Conservation (phyloP, 176 grass and related monocot species). For the Paspalum notatum region DNA sequence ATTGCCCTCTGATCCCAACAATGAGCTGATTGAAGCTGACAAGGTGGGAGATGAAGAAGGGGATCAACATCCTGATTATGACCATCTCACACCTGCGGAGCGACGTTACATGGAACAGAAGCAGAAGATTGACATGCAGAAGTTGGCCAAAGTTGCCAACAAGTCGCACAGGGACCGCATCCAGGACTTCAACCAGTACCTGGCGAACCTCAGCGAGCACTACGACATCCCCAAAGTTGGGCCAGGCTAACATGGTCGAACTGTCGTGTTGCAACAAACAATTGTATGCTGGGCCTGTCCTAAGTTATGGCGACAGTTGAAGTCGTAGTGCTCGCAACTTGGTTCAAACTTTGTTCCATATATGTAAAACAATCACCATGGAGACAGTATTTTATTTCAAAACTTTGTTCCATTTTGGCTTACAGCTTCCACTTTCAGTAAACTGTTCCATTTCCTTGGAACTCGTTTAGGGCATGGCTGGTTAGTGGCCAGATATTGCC, state of each 20-base stretch:
- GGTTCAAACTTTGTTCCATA: too few species aligned
- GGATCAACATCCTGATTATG: conserved; percentile 36
- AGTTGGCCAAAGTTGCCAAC: conserved; percentile 69
- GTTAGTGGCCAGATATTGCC: too few species aligned
- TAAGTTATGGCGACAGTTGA: too few species aligned
- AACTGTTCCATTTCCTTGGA: too few species aligned
- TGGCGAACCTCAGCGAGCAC: conserved; percentile 91
- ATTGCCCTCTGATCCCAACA: conserved; percentile 42
- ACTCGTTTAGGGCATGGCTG: too few species aligned
- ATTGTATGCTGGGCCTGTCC: neutral
- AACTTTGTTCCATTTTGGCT: too few species aligned
- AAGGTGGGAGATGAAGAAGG: conserved; percentile 59
- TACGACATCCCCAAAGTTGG: conserved; percentile 92
- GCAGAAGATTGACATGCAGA: conserved; percentile 65
- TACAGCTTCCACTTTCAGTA: too few species aligned
- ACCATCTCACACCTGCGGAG: conserved; percentile 73
- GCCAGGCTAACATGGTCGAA: conserved; percentile 61
- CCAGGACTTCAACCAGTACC: conserved; percentile 83
- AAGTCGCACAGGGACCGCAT: conserved; percentile 84
- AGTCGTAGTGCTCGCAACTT: too few species aligned
- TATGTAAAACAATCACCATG: neutral
- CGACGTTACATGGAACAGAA: conserved; percentile 80
- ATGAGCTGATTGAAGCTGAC: conserved; percentile 50
- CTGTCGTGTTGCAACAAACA: neutral
- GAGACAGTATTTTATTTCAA: neutral